Evolutionary conservation across 306 rosid genomes (phyloP), one percentile per base, ranked within the genome.

Genomic region (Erythrophleum fordii): DNA sequence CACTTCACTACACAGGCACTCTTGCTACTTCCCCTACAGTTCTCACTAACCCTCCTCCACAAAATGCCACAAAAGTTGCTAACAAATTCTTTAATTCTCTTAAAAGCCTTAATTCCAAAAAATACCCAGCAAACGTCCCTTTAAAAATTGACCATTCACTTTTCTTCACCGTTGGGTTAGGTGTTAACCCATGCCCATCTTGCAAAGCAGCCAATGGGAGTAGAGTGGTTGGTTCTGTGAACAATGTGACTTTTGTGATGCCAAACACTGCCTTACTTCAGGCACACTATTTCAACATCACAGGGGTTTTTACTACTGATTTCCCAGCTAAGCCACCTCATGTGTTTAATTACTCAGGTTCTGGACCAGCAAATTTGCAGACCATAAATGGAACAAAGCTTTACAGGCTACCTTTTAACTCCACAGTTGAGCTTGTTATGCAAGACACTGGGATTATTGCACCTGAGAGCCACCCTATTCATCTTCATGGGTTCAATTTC

Each of bases 181-280:
- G 97, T 12, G 17, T 91, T 11, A 93, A 89, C 85, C 93, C 94
- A 0, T 93, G 97, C 73, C 86, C 93, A 18, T 81, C 86, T 34
- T 93, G 97, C 87, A 90, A 18, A 79, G 89, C 92, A 10, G 94
- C 81, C 0, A 93, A 93, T 42, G 94, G 97, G 29, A 93, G 93
- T 79, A 83, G 97, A 29, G 92, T 64, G 5, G 97, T 84, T 65
- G 97, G 85, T 42, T 16, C 88, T 73, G 46, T 93, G 17, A 93
- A 93, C 83, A 93, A 93, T 81, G 89, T 93, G 86, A 84, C 97
- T 11, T 93, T 93, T 80, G 91, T 90, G 8, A 93, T 93, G 97
- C 97, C 97, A 59, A 83, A 82, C 46, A 91, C 86, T 16, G 93
- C 97, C 13, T 66, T 91, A 8, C 94, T 93, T 69, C 97, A 91